phyloP scores from a whole-genome alignment of 441 rosid species.

The Aleurites moluccanus region DNA sequence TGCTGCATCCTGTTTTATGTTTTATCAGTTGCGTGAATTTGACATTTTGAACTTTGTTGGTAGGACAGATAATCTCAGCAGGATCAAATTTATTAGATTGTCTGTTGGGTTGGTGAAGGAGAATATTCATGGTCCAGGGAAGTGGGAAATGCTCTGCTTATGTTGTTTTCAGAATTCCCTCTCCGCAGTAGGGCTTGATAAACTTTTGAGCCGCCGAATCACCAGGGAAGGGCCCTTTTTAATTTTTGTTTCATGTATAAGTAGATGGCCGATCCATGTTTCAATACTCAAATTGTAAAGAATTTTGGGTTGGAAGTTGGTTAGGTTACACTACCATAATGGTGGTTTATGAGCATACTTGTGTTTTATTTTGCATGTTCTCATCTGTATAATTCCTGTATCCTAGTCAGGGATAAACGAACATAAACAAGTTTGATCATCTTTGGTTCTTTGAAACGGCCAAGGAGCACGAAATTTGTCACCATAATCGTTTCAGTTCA shows the following conservation, averaged over 20 bases:
- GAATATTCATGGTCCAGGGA: neutral
- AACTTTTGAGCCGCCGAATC: slow-evolving; percentile 18
- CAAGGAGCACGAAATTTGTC: neutral
- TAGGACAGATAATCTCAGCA: slow-evolving; percentile 11
- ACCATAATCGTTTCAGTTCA: neutral
- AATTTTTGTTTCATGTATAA: slow-evolving; percentile 25
- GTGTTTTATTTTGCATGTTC: slow-evolving; percentile 3
- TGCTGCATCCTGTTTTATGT: slow-evolving; percentile 8
- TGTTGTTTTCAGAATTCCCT: slow-evolving; percentile 15
- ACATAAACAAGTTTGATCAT: neutral
- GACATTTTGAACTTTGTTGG: slow-evolving; percentile 11
- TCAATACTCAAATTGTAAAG: slow-evolving; percentile 21
- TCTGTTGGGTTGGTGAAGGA: neutral
- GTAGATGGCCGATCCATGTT: slow-evolving; percentile 12
- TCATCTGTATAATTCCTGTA: neutral
- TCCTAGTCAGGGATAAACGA: neutral
- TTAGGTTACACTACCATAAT: slow-evolving; percentile 2
- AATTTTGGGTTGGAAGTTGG: slow-evolving; percentile 21
- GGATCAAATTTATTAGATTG: slow-evolving; percentile 1
- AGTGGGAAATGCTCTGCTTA: slow-evolving; percentile 1
- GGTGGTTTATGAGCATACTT: slow-evolving; percentile 9
- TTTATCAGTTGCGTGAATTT: slow-evolving; percentile 1
- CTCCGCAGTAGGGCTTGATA: slow-evolving; percentile 8
- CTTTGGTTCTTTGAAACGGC: neutral
- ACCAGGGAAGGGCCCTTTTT: slow-evolving; percentile 18